Evolutionary conservation across 345 rosid species (phyloP).

Genomic region (Gossypium raimondii): DNA sequence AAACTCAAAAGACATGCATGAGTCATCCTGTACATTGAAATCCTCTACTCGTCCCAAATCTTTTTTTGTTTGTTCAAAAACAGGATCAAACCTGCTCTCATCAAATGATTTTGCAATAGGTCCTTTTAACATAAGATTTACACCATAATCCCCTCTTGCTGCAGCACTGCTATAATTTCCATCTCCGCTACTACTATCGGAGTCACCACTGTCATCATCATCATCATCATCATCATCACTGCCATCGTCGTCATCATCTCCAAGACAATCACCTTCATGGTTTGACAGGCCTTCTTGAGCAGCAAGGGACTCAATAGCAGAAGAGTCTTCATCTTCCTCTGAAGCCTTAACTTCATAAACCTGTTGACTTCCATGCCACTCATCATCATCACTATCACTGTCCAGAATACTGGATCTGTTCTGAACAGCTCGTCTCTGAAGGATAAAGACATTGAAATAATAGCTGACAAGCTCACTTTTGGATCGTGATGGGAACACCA

Average conservation of each 20-base stretch:
- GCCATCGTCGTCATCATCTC: constrained; percentile 18
- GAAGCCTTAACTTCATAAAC: not conserved
- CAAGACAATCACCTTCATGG: constrained; percentile 21
- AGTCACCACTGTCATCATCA: not conserved
- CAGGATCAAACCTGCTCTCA: constrained; percentile 3
- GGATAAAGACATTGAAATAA: constrained; percentile 52
- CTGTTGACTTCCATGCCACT: constrained; percentile 31
- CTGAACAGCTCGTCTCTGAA: constrained; percentile 44
- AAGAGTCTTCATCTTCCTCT: constrained; percentile 37
- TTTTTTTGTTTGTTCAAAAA: constrained; percentile 10
- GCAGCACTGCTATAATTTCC: constrained; percentile 6
- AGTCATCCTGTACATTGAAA: constrained; percentile 29
- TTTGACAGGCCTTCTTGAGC: constrained; percentile 20
- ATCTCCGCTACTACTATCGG: constrained; percentile 3
- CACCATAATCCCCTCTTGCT: constrained; percentile 27
- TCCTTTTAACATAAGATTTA: constrained; percentile 22
- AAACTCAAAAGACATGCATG: constrained; percentile 34
- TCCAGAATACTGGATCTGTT: constrained; percentile 31
- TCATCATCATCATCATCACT: not conserved
- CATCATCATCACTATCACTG: constrained; percentile 55
- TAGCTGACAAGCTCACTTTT: constrained; percentile 43
- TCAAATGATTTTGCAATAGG: constrained; percentile 6
- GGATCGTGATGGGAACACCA: constrained; percentile 43
- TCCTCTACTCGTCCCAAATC: constrained; percentile 14
- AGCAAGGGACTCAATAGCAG: constrained; percentile 35